Conservation (phyloP, 1,284 basidiomycete genomes). For the Athelia psychrophila region DNA sequence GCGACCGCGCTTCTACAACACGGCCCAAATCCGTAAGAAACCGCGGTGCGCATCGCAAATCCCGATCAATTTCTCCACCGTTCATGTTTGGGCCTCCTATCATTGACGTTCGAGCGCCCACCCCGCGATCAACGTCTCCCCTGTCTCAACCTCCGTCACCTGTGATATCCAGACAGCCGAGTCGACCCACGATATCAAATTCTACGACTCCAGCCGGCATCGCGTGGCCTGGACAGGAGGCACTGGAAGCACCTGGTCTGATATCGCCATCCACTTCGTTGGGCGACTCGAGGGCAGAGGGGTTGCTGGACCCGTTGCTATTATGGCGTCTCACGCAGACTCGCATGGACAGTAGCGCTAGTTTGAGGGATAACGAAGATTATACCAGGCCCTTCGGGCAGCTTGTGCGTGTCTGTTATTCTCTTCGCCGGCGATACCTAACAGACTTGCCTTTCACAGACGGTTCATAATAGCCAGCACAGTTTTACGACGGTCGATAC, state of each 20-base stretch:
- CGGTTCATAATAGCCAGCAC: background rate
- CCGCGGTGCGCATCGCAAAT: background rate
- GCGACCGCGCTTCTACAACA: background rate
- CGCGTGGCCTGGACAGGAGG: background rate
- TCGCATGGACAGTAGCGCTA: background rate
- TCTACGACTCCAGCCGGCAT: background rate
- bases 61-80: background rate
- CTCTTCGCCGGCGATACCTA: background rate
- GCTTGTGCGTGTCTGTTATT: background rate
- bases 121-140: background rate
- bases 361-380: constrained; percentile 1
- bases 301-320: background rate
- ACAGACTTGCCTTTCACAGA: background rate
- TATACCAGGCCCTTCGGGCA: background rate
- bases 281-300: background rate
- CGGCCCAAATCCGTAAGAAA: background rate
- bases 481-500: background rate
- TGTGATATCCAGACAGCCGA: background rate
- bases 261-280: background rate
- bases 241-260: background rate
- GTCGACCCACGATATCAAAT: background rate
- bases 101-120: background rate
- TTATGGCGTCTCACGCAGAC: background rate
- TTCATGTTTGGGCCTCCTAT: background rate
- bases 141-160: background rate